Base-by-base conservation (phyloP, 345 rosid genomes). In the Excoecaria cochinchinensis region DNA sequence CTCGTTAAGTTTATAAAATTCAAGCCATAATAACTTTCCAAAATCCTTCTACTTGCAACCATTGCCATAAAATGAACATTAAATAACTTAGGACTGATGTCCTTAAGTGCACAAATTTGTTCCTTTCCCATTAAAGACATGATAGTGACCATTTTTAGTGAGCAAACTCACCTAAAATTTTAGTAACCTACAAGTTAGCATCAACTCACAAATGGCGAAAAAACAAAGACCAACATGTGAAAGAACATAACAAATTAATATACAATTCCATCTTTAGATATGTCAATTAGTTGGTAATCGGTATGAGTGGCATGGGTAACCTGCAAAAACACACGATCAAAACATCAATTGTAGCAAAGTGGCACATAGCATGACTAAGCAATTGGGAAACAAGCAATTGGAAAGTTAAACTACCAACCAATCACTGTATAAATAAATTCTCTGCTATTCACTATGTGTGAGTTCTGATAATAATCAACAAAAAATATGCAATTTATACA, bases 121-220 rank as follows among this genome's bases (percentile, higher is more conserved):
- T 78, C 81, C 72, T 78, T 73, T 48, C 81, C 81, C 81, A 78
- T 78, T 42, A 77, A 56, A 59, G 73, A 78, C 77, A 78, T 78
- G 55, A 78, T 77, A 17, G 77, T 72, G 61, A 78, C 76, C 76
- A 62, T 63, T 73, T 36, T 73, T 69, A 62, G 69, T 73, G 4
- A 73, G 55, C 55, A 73, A 63, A 51, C 61, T 62, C 76, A 73
- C 76, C 76, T 73, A 36, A 25, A 24, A 48, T 40, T 46, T n/a
- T 2, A n/a, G n/a, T 19, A 22, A 4, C 1, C 5, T 38, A 4
- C n/a, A 8, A 15, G 39, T 38, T n/a, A 44, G 52, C 17, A 10
- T 9, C 17, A 44, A 47, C 8, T n/a, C 50, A 65, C 16, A 42
- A 19, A 0, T 6, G 2, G 47, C 47, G 1, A 38, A n/a, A 4